Base-by-base conservation (phyloP, 495 filamentous ascomycete genomes). In the Podospora pseudopauciseta region DNA sequence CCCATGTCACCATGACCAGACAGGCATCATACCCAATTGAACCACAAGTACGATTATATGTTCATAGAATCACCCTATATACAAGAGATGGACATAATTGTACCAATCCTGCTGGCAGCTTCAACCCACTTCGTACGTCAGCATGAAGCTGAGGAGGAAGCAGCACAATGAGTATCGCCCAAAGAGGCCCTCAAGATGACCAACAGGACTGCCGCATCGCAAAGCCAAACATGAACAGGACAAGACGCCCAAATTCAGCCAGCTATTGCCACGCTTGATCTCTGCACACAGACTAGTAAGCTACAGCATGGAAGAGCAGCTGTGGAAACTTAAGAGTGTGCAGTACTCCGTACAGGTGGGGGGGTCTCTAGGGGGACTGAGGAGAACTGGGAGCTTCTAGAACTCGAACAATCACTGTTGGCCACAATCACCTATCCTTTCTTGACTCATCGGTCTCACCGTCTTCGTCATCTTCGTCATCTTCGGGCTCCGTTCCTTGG, bases 281-380 rank as follows among this genome's bases (percentile, higher is more conserved):
- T 97, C 83, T 91, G 93, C 93, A 95, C 89, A 88, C 85, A 91
- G 93, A 96, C 93, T 93, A 86, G 94, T 93, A 86, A 49, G 88
- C 85, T 91, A 93, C 86, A 82, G 84, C 88, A 94, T 88, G 83
- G 89, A 82, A 71, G 85, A 83, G 81, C 75, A 77, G 79, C 80
- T 80, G 86, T 91, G 93, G 83, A 90, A 96, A 93, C 93, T 97
- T 87, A 96, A 95, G 89, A 89, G 91, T 89, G 90, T 93, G 92
- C 92, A 81, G 66, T 77, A 74, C 61, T 23, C 1, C 23, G 23
- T 23, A 23, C 23, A 23, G 23, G 23, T 32, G 13, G 39, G 7
- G 9, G 9, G 9, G 2, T 1, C 39, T 16, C 9, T 11, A 23
- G 13, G 39, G 39, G 15, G 15, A 49, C 39, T 6, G 39, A 16